Evolutionary conservation across 345 rosid genomes (phyloP).

Genomic region (Euphorbia tirucalli): DNA sequence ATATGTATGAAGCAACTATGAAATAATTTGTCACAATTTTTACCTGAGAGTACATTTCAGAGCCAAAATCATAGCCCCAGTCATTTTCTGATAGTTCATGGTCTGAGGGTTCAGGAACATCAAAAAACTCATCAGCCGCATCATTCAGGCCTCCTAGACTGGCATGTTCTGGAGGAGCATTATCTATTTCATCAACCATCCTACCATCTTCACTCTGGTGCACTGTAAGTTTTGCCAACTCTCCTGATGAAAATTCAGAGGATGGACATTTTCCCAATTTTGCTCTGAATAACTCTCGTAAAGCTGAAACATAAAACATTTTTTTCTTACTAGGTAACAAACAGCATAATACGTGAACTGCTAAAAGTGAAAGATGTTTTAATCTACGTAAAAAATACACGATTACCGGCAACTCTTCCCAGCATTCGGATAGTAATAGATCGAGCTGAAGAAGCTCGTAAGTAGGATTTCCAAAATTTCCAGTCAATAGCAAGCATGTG

Average conservation of each 20-base stretch:
- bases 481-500: slow-evolving; percentile 98
- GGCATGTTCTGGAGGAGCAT: slow-evolving; percentile 62
- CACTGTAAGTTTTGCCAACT: slow-evolving; percentile 43
- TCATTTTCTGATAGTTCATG: slow-evolving; percentile 51
- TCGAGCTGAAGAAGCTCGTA: slow-evolving; percentile 61
- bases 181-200: slow-evolving; percentile 51
- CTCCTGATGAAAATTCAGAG: slow-evolving; percentile 67
- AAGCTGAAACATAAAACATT: slow-evolving; percentile 46
- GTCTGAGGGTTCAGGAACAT: slow-evolving; percentile 80
- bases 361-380: slow-evolving; percentile 6
- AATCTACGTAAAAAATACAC: slow-evolving; percentile 18
- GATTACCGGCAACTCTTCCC: slow-evolving; percentile 80
- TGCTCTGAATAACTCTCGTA: slow-evolving; percentile 76
- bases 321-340: background rate
- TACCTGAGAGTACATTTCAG: slow-evolving; percentile 64
- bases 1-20: background rate
- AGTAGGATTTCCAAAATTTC: slow-evolving; percentile 90
- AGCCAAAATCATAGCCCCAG: slow-evolving; percentile 65
- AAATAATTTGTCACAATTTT: slow-evolving; percentile 8
- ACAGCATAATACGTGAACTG: background rate
- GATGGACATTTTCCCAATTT: slow-evolving; percentile 55
- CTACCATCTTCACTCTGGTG: slow-evolving; percentile 36
- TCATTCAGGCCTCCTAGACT: slow-evolving; percentile 77
- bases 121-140: slow-evolving; percentile 86
- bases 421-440: slow-evolving; percentile 84